phyloP scores from a whole-genome alignment of 73 alveolate genomes.

The Tetrahymena borealis region DNA sequence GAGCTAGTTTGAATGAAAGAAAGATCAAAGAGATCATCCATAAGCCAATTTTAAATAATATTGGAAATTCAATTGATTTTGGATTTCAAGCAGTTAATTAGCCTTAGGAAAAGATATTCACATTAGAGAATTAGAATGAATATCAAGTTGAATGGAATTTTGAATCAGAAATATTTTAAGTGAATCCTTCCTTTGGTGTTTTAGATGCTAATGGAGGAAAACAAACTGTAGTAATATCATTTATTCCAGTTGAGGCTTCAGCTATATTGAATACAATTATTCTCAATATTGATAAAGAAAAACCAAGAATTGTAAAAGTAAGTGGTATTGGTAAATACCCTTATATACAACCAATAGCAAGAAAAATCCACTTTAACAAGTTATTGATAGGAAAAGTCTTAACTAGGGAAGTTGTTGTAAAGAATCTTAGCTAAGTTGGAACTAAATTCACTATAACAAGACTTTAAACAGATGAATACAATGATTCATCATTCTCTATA shows the following conservation, averaged over 20 bases:
- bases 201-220: slow-evolving; percentile 60
- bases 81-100: background rate
- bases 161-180: background rate
- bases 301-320: slow-evolving; percentile 78
- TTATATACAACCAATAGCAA: slow-evolving; percentile 75
- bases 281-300: slow-evolving; percentile 74
- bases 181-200: slow-evolving; percentile 1
- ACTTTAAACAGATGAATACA: slow-evolving; percentile 83
- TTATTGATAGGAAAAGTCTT: slow-evolving; percentile 73
- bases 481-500: slow-evolving; percentile 78
- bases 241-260: slow-evolving; percentile 78
- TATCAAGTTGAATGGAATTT: background rate
- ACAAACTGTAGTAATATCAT: slow-evolving; percentile 67
- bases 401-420: slow-evolving; percentile 72
- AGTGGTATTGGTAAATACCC: slow-evolving; percentile 95
- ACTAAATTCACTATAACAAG: slow-evolving; percentile 76
- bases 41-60: background rate
- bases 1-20: background rate
- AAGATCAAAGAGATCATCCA: background rate
- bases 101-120: background rate
- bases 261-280: slow-evolving; percentile 86
- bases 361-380: slow-evolving; percentile 76
- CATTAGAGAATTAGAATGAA: background rate
- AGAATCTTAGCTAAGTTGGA: slow-evolving; percentile 79
- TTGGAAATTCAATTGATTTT: background rate